These are phyloP conservation scores for Spergularia azorica DNA, from an alignment of 179 eudicot species.

Conservation along the genomic window DNA sequence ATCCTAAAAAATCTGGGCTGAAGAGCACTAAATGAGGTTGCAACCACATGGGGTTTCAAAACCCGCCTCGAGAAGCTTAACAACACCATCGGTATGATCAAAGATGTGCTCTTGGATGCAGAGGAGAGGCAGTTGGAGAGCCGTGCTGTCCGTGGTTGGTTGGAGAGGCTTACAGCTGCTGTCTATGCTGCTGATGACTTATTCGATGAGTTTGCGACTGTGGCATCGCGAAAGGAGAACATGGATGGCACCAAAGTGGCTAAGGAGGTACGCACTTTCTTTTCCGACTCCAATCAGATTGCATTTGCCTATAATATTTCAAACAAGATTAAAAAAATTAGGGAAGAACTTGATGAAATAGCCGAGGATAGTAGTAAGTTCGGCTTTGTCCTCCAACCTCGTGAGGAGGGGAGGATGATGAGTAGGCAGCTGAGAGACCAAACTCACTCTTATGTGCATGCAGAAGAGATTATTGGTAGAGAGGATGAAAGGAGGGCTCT, in stretches of 20 bases:
- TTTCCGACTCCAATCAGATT: neutral
- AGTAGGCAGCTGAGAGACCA: neutral
- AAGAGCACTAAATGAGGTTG: too few relatives aligned
- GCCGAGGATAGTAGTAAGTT: conserved; percentile 6
- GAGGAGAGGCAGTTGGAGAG: conserved; percentile 28
- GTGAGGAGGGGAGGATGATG: neutral
- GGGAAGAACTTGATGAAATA: conserved; percentile 21
- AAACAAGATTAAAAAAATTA: conserved; percentile 5
- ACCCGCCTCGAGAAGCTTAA: too few relatives aligned
- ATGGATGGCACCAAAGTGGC: neutral
- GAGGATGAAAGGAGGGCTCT: conserved; percentile 12
- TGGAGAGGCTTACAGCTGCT: conserved; percentile 21
- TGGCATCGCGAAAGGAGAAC: neutral
- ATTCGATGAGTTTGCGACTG: conserved; percentile 32
- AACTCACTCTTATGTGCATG: neutral
- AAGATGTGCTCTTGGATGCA: conserved; percentile 32
- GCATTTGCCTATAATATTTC: neutral
- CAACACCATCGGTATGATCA: conserved; percentile 8
- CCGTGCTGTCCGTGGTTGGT: conserved; percentile 30
- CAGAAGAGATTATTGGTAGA: conserved; percentile 12
- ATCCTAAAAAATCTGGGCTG: too few relatives aligned
- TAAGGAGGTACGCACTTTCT: conserved; percentile 10
- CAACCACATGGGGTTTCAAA: too few relatives aligned
- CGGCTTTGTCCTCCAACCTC: conserved; percentile 1
- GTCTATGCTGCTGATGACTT: conserved; percentile 35